These are phyloP conservation scores for Mycena crocata DNA, from an alignment of 768 basidiomycete genomes.

Conservation along the genomic window DNA sequence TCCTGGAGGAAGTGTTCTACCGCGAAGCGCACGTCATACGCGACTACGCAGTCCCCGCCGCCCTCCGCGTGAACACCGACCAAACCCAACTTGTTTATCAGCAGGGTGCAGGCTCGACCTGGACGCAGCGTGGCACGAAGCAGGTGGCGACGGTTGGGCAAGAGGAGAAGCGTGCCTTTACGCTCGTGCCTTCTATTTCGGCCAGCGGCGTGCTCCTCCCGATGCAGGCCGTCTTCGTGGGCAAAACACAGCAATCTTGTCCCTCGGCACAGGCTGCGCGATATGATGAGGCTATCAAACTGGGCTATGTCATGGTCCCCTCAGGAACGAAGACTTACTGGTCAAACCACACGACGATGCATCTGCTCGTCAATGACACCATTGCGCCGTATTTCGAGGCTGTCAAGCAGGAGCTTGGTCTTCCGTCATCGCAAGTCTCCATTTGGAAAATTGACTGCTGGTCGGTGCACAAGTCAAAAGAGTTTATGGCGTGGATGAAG, in stretches of 20 bases:
- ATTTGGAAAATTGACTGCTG: conserved; percentile 38
- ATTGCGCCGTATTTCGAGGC: conserved; percentile 42
- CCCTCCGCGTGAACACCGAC: conserved; percentile 48
- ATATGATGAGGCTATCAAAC: conserved; percentile 36
- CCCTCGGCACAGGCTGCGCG: conserved; percentile 29
- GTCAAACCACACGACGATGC: conserved; percentile 42
- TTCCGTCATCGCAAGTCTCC: conserved; percentile 27
- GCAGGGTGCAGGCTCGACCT: conserved; percentile 45
- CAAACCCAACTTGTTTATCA: conserved; percentile 48
- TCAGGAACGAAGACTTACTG: conserved; percentile 40
- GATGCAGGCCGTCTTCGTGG: conserved; percentile 52
- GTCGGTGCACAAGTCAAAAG: conserved; percentile 44
- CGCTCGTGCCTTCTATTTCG: conserved; percentile 47
- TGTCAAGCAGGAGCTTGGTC: conserved; percentile 26
- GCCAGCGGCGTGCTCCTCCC: conserved; percentile 47
- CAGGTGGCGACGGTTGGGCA: conserved; percentile 49
- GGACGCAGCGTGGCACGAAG: conserved; percentile 40
- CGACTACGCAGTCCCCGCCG: conserved; percentile 40
- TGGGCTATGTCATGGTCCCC: conserved; percentile 38
- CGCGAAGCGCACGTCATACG: conserved; percentile 39
- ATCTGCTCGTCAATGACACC: conserved; percentile 36
- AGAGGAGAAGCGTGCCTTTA: conserved; percentile 58
- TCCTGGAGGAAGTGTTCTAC: conserved; percentile 32
- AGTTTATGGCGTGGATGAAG: conserved; percentile 44
- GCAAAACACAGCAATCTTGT: conserved; percentile 39